Conservation (phyloP, 768 basidiomycete genomes). For the Boletus rubroflammeus region DNA sequence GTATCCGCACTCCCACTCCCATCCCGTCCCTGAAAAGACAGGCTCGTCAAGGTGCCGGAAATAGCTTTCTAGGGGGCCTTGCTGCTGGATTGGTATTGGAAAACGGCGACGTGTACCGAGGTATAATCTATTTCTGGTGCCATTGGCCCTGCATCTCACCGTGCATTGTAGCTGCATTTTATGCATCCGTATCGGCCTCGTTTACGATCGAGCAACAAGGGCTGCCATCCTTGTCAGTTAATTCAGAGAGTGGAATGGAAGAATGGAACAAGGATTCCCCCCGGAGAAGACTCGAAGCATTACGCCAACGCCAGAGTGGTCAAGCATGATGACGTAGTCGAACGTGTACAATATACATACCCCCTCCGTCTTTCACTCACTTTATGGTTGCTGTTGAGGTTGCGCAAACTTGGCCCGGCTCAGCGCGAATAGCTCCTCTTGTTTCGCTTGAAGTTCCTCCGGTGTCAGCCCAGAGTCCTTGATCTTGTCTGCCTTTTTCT, state of each 20-base stretch:
- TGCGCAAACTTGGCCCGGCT: constrained; percentile 78
- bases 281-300: constrained; percentile 48
- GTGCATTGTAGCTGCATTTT: constrained; percentile 52
- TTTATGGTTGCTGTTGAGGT: constrained; percentile 40
- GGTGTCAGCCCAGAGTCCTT: constrained; percentile 86
- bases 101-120: constrained; percentile 59
- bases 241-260: constrained; percentile 27
- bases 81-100: constrained; percentile 64
- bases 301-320: constrained; percentile 41
- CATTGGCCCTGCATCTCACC: constrained; percentile 12
- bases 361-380: constrained; percentile 3
- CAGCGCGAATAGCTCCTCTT: constrained; percentile 91
- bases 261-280: constrained; percentile 76
- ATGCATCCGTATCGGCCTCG: constrained; percentile 78
- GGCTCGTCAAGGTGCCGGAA: constrained; percentile 69
- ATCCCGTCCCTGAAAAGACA: constrained; percentile 1
- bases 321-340: constrained; percentile 33
- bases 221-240: constrained; percentile 50
- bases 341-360: constrained; percentile 23
- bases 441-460: constrained; percentile 83
- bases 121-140: constrained; percentile 39
- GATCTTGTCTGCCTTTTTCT: constrained; percentile 89
- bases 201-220: constrained; percentile 81
- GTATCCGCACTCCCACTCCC: constrained; percentile 1
- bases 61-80: constrained; percentile 82